Evolutionary conservation across 2,329 filamentous ascomycete species (phyloP), one percentile per base, ranked within the genome.

Genomic region (Penicillium sp.): DNA sequence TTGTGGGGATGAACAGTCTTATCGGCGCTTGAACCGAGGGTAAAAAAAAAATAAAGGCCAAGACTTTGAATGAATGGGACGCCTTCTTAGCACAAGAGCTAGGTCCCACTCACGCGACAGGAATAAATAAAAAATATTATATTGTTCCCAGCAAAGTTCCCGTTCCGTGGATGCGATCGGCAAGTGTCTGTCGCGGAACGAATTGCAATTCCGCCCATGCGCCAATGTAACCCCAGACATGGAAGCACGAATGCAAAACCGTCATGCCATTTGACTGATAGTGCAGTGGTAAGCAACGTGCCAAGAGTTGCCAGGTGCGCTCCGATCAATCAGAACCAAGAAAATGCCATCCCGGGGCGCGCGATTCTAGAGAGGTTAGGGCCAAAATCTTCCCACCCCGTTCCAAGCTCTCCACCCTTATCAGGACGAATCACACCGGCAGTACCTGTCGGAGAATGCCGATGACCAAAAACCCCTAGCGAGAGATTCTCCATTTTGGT

Each of bases 1-100:
- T 49, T 42, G 63, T 64, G 63, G 59, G 53, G 61, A 57, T 54
- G 49, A 45, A 95, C 89, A 67, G 85, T 85, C 78, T 96, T 95
- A 83, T 93, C 90, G 81, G 58, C 47, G 53, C 44, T 18, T 50
- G 57, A 55, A 55, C 61, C 55, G 47, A 51, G 27, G 29, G 27
- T 49, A 60, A 40, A 35, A 22, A 41, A 56, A 46, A 37, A 35
- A 15, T 25, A 45, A 53, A 51, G n/a, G 50, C 27, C 46, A 46
- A 40, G 51, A 51, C 26, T 22, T 22, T 8, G 26, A 50, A 27
- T 46, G 49, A 57, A 26, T 42, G 51, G 49, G 46, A 49, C 48
- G 49, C 43, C 29, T 41, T 47, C 26, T 49, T 46, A 37, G 42
- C 29, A 47, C 37, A 45, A 53, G 43, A 55, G 31, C 50, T 48